Base-by-base conservation (phyloP, 2,329 filamentous ascomycete genomes). In the Calonectria fujianensis region DNA sequence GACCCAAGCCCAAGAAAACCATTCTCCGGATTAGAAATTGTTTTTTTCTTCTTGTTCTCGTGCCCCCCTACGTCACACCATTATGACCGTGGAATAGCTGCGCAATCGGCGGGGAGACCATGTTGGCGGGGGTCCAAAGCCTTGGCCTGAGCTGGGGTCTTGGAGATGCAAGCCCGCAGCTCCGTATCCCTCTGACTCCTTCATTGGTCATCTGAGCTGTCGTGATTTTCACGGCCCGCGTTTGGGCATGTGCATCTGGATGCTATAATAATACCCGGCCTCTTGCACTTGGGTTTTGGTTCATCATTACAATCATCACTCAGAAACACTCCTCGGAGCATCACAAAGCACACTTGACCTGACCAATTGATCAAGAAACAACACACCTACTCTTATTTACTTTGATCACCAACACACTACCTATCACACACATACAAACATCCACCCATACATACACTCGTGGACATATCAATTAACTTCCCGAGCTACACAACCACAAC, bases 201-300 rank as follows among this genome's bases (percentile, higher is more conserved):
- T 45, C 61, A 52, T 54, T 31, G 74, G 70, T 77, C 76, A 77
- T 51, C 67, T 73, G 72, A 68, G 64, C 59, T n/a, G 27, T 54
- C 24, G 9, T 37, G 69, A 73, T n/a, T 41, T 73, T 77, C 52
- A 72, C 76, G 72, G 75, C 74, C 75, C 75, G 75, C 72, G 74
- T 69, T 73, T 76, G 63, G 57, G 64, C 24, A 41, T n/a, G 51
- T 20, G 54, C 31, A 27, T 20, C 39, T 57, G 52, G 52, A 51
- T 50, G 39, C 48, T 69, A 68, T 78, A 79, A 80, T 80, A 80
- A 80, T 54, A 71, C 75, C 63, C 71, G 61, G 63, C 50, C 32
- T 51, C 77, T 65, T 70, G 16, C 24, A 67, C 32, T 57, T 31
- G 20, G 27, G 32, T 41, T 39, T 24, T 37, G 59, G 45, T 48